Evolutionary conservation across 108 stramenopile genomes (phyloP).

Genomic region (Parmales sp.): DNA sequence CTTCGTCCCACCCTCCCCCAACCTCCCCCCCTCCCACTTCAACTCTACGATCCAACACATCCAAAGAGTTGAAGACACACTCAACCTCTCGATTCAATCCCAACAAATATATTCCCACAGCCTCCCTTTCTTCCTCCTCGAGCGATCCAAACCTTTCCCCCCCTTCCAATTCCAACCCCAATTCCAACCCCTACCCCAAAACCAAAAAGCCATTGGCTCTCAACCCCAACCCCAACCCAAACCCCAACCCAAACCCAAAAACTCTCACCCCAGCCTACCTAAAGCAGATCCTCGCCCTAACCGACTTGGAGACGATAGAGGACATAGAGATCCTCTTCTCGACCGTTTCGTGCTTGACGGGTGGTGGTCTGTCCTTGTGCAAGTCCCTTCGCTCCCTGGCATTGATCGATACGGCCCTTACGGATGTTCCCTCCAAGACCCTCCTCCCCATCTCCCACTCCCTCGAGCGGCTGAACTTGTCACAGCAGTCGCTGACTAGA

Average conservation of each 20-base stretch:
- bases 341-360: constrained; percentile 16
- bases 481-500: constrained; percentile 24
- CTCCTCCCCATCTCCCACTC: constrained; percentile 27
- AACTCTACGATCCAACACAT: too few species aligned
- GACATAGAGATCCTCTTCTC: not conserved
- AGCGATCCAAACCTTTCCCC: not conserved
- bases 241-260: not conserved
- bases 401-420: constrained; percentile 38
- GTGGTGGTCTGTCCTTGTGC: constrained; percentile 22
- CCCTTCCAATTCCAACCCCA: not conserved
- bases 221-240: not conserved
- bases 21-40: too few species aligned
- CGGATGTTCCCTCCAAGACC: constrained; percentile 17
- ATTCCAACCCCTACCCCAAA: not conserved
- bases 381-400: constrained; percentile 20
- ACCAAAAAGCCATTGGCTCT: not conserved
- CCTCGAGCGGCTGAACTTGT: constrained; percentile 27
- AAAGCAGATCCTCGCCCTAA: not conserved
- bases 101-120: too few species aligned
- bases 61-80: too few species aligned
- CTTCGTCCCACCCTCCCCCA: too few species aligned
- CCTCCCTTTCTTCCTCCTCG: not conserved
- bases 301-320: not conserved
- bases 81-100: too few species aligned
- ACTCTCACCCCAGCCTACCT: not conserved